Percentiles rank a stretch among this genome's conserved stretches.
Evolutionary conservation across 805 yeast species (phyloP).

Genomic region (Komagataella ulmi): DNA sequence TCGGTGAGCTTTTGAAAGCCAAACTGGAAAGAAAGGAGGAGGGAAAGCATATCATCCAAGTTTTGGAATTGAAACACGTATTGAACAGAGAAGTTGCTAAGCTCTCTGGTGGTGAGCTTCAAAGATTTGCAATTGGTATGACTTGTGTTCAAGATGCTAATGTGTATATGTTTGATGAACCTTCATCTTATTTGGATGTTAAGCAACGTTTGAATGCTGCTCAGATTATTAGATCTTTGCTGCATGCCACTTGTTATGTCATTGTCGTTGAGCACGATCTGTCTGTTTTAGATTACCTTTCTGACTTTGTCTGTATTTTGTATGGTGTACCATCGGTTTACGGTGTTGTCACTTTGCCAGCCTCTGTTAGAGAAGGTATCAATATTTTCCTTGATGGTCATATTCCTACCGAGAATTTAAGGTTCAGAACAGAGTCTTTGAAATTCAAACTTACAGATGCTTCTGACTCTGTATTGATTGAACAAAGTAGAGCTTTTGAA

Average conservation of each 20-base stretch:
- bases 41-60: slow-evolving; percentile 50
- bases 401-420: slow-evolving; percentile 90
- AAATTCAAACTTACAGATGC: slow-evolving; percentile 92
- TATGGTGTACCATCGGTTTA: slow-evolving; percentile 98
- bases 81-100: slow-evolving; percentile 79
- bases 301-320: slow-evolving; percentile 91
- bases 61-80: slow-evolving; percentile 65
- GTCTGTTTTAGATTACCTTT: slow-evolving; percentile 91
- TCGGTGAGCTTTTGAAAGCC: slow-evolving; percentile 61
- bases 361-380: slow-evolving; percentile 98
- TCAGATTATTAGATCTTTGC: slow-evolving; percentile 75
- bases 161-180: slow-evolving; percentile 99
- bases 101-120: slow-evolving; percentile 97
- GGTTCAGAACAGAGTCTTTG: slow-evolving; percentile 91
- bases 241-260: slow-evolving; percentile 67
- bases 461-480: slow-evolving; percentile 58
- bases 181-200: slow-evolving; percentile 95
- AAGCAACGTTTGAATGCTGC: slow-evolving; percentile 99
- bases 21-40: slow-evolving; percentile 61
- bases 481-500: slow-evolving; percentile 62
- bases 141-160: slow-evolving; percentile 91
- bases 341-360: slow-evolving; percentile 95
- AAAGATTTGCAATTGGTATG: slow-evolving; percentile 96
- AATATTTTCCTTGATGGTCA: slow-evolving; percentile 97
- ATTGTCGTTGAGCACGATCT: slow-evolving; percentile 98